A percentile compares a stretch with the other conserved stretches of the same genome.
Evolutionary conservation across 306 rosid species (phyloP).

Genomic region (Pachyrhizus erosus): DNA sequence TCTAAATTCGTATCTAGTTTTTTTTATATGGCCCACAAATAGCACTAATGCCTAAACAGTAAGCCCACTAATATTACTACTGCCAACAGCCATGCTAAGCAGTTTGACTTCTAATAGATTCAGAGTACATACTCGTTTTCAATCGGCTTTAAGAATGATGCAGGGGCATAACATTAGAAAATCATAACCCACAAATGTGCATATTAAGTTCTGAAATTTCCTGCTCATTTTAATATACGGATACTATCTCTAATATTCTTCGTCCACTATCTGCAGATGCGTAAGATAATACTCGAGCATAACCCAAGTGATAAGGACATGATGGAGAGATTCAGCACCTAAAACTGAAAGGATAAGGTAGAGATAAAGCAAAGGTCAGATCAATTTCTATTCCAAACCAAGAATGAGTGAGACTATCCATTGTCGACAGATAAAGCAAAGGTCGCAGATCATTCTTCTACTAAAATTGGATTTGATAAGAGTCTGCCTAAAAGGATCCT

Average conservation of each 20-base stretch:
- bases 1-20: not conserved
- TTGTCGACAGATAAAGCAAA: not conserved
- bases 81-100: not conserved
- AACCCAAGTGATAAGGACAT: not conserved
- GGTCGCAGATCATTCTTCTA: not conserved
- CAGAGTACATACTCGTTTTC: not conserved
- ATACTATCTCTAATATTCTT: not conserved
- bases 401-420: not conserved
- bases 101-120: not conserved
- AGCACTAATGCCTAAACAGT: constrained; percentile 10
- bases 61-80: not conserved
- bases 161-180: not conserved
- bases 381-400: not conserved
- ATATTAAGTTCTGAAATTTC: not conserved
- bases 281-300: not conserved
- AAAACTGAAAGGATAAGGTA: constrained; percentile 2
- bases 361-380: not conserved
- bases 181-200: not conserved
- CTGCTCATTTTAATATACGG: not conserved
- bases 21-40: not conserved
- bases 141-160: not conserved
- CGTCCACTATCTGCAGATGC: constrained; percentile 1
- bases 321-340: not conserved
- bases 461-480: not conserved
- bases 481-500: not conserved